Conservation (phyloP, 306 rosid genomes). For the Cucurbita argyrosperma region DNA sequence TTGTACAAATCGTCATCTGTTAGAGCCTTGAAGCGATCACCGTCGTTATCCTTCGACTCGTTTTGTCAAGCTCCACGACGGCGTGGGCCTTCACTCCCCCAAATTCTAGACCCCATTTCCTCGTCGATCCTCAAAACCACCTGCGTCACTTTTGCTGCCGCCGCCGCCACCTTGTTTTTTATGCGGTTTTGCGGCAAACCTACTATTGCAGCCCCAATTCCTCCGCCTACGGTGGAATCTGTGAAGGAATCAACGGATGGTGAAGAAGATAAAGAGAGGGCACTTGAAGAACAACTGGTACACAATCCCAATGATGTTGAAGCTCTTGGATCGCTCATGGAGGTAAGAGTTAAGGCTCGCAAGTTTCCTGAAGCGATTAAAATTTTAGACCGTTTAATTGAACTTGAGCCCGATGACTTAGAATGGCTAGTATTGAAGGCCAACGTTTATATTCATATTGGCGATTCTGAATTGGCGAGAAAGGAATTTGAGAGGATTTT, state of each 20-base stretch:
- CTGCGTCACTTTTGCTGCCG: constrained; percentile 24
- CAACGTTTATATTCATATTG: constrained; percentile 32
- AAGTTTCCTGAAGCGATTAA: constrained; percentile 43
- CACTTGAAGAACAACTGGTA: constrained; percentile 28
- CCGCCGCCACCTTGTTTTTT: constrained; percentile 37
- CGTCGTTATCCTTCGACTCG: constrained; percentile 4
- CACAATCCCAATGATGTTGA: constrained; percentile 29
- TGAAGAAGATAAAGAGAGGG: constrained; percentile 27
- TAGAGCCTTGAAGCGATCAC: constrained; percentile 18
- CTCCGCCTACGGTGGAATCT: constrained; percentile 17
- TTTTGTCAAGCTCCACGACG: constrained; percentile 9
- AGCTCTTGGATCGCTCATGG: constrained; percentile 42
- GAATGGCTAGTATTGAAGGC: constrained; percentile 69
- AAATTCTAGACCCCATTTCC: constrained; percentile 25
- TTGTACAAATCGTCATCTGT: constrained; percentile 16
- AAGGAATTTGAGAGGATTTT: constrained; percentile 38
- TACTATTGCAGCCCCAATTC: constrained; percentile 30
- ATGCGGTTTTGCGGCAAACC: constrained; percentile 27
- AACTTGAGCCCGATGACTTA: constrained; percentile 48
- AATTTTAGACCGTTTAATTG: constrained; percentile 34
- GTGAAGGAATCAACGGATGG: constrained; percentile 8
- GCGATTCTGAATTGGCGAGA: constrained; percentile 31
- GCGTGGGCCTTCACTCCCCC: constrained; percentile 18
- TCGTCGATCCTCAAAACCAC: constrained; percentile 31
- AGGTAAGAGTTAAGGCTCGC: constrained; percentile 27